Percentiles rank a stretch among this genome's conserved stretches.
Evolutionary conservation across 495 filamentous ascomycete genomes (phyloP).

Genomic region (Cryomyces antarcticus): DNA sequence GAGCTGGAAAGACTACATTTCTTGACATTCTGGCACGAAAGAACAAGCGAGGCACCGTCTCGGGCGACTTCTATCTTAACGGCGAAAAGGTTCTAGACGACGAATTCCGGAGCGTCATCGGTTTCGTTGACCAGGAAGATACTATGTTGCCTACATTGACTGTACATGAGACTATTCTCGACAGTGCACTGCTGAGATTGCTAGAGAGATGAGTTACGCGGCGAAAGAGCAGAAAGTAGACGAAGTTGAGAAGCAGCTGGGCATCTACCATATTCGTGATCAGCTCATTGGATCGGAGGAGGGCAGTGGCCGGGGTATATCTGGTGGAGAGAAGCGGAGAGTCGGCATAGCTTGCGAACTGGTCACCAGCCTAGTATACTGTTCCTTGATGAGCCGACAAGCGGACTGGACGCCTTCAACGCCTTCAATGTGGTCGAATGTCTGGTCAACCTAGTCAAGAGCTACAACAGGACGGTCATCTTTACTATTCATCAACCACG

Average conservation of each 20-base stretch:
- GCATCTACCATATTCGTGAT: slow-evolving; percentile 78
- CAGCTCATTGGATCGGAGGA: slow-evolving; percentile 96
- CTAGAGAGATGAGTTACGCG: slow-evolving; percentile 65
- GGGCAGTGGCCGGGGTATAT: slow-evolving; percentile 82
- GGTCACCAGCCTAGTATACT: slow-evolving; percentile 91
- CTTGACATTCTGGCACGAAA: slow-evolving; percentile 92
- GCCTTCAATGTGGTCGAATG: slow-evolving; percentile 96
- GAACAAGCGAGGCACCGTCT: slow-evolving; percentile 72
- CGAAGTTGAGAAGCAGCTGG: slow-evolving; percentile 88
- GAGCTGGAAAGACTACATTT: slow-evolving; percentile 94
- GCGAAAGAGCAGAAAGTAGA: slow-evolving; percentile 77
- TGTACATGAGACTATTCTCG: slow-evolving; percentile 94
- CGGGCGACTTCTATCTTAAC: slow-evolving; percentile 81
- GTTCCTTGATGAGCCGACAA: slow-evolving; percentile 93
- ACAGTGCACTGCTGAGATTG: slow-evolving; percentile 74
- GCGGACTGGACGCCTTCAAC: slow-evolving; percentile 86
- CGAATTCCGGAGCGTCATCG: slow-evolving; percentile 78
- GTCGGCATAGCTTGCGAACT: slow-evolving; percentile 96
- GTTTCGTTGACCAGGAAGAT: slow-evolving; percentile 96
- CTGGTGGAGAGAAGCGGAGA: slow-evolving; percentile 86
- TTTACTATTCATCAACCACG: slow-evolving; percentile 99
- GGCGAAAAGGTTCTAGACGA: slow-evolving; percentile 71
- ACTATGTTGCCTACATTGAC: slow-evolving; percentile 94
- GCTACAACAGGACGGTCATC: slow-evolving; percentile 86
- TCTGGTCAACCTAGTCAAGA: slow-evolving; percentile 82